Evolutionary conservation across 768 basidiomycete genomes (phyloP).

Genomic region (Trametes gibbosa): DNA sequence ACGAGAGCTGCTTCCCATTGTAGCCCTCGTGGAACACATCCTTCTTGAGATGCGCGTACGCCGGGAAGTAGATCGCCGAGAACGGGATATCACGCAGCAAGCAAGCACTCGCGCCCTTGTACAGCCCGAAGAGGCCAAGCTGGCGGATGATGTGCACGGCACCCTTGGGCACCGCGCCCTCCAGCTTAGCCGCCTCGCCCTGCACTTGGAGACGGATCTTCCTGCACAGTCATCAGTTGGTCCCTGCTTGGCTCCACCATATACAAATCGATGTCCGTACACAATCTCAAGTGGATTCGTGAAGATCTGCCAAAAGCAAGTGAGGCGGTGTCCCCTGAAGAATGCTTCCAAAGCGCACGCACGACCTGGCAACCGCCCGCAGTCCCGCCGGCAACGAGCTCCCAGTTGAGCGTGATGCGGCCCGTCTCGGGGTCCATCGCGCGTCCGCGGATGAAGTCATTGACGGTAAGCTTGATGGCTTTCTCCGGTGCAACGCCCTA

Average conservation of each 20-base stretch:
- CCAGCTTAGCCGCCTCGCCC: slow-evolving; percentile 88
- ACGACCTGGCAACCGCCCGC: slow-evolving; percentile 99
- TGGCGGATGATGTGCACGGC: slow-evolving; percentile 92
- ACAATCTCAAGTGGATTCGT: slow-evolving; percentile 97
- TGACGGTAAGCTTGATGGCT: slow-evolving; percentile 97
- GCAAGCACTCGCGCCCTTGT: slow-evolving; percentile 92
- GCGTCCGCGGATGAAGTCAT: slow-evolving; percentile 81
- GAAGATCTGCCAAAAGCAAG: slow-evolving; percentile 61
- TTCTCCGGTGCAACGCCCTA: slow-evolving; percentile 98
- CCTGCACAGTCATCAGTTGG: slow-evolving; percentile 37
- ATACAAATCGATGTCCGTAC: slow-evolving; percentile 45
- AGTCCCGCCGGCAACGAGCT: slow-evolving; percentile 84
- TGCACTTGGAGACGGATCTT: slow-evolving; percentile 96
- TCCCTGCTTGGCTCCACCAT: neutral
- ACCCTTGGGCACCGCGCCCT: slow-evolving; percentile 78
- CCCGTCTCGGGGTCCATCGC: slow-evolving; percentile 96
- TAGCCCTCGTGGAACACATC: slow-evolving; percentile 95
- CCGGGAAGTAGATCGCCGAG: slow-evolving; percentile 89
- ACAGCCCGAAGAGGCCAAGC: slow-evolving; percentile 88
- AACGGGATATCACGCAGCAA: slow-evolving; percentile 95
- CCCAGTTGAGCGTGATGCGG: slow-evolving; percentile 87
- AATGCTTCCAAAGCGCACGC: slow-evolving; percentile 34
- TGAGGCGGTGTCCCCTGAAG: neutral
- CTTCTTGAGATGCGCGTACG: slow-evolving; percentile 87
- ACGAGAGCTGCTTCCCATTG: slow-evolving; percentile 89